Percentiles rank a stretch among this genome's conserved stretches.
Conservation (phyloP, 345 rosid species). For the Litchi chinensis region DNA sequence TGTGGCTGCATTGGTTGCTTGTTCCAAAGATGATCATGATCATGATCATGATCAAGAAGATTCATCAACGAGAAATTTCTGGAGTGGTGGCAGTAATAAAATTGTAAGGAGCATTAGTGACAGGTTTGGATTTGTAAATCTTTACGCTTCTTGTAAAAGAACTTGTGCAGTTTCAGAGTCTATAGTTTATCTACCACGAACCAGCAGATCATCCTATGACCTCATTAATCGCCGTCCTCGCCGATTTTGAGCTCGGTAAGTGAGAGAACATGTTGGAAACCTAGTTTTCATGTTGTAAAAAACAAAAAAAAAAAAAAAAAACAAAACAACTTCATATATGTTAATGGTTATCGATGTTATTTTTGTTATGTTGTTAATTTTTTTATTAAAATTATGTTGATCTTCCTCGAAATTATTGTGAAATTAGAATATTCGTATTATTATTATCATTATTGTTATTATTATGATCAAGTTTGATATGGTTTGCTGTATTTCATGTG, state of each 20-base stretch:
- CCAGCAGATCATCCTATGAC: constrained; percentile 40
- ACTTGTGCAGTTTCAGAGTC: constrained; percentile 73
- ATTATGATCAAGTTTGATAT: background rate
- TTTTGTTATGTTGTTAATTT: background rate
- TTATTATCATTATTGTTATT: background rate
- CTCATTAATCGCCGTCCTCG: constrained; percentile 35
- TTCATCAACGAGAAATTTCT: background rate
- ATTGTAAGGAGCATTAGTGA: constrained; percentile 42
- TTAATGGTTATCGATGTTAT: background rate
- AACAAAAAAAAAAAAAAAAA: too few relatives aligned
- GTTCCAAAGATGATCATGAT: constrained; percentile 58
- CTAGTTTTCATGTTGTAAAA: background rate
- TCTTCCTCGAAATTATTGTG: background rate
- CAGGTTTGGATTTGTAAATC: constrained; percentile 63
- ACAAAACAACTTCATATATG: background rate
- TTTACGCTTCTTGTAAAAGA: constrained; percentile 69
- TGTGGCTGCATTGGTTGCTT: constrained; percentile 67
- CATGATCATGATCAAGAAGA: constrained; percentile 9
- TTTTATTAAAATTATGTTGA: background rate
- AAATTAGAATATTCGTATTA: background rate
- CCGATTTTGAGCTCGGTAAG: constrained; percentile 16
- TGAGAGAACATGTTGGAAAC: background rate
- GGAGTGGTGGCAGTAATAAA: constrained; percentile 28
- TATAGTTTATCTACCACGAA: constrained; percentile 59
- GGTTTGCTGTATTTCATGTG: constrained; percentile 42